Base-by-base conservation (phyloP, 805 yeast genomes). In the Ogataea nonfermentans region DNA sequence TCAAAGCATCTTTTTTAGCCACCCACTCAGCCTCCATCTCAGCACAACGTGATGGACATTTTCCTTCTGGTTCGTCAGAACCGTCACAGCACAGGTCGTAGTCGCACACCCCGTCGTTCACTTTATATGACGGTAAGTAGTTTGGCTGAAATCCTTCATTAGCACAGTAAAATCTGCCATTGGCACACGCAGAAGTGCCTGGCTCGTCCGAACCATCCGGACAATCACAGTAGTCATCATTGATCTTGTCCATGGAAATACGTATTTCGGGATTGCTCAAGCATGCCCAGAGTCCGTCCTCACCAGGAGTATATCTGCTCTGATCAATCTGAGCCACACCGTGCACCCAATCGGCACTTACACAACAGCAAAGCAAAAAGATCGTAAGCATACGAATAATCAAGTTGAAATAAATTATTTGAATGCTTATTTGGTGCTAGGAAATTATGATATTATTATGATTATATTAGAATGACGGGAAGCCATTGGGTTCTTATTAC, bases 131-230 rank as follows among this genome's bases (percentile, higher is more conserved):
- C 4, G 88, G 82, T 10, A 93, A 72, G 47, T 68, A 75, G 8
- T 70, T 68, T 0, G 89, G 77, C 4, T 71, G 53, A 49, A 77
- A 83, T 3, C 96, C 95, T 35, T 71, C 67, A 55, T 93, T 93
- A 7, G 62, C 75, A 63, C 99, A 91, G 60, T 78, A 89, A 55
- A 88, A 90, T 32, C 51, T 35, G 10, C 66, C 55, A 38, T 62
- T 44, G 12, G 61, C 54, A 61, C 98, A 91, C 0, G 96, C 96
- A 27, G 82, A 67, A 1, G 98, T 91, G 0, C 97, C 97, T 0
- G 97, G 96, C 61, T 93, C 98, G 65, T 93, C 99, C 4, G 90
- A 79, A 0, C 98, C 98, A 64, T 93, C 99, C 0, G 97, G 97
- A 66, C 98, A 91, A 56, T 93, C 98, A 63, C 98, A 91, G 56